Evolutionary conservation across 2,329 filamentous ascomycete species (phyloP), one percentile per base, ranked within the genome.

Genomic region (Xylaria multiplex): DNA sequence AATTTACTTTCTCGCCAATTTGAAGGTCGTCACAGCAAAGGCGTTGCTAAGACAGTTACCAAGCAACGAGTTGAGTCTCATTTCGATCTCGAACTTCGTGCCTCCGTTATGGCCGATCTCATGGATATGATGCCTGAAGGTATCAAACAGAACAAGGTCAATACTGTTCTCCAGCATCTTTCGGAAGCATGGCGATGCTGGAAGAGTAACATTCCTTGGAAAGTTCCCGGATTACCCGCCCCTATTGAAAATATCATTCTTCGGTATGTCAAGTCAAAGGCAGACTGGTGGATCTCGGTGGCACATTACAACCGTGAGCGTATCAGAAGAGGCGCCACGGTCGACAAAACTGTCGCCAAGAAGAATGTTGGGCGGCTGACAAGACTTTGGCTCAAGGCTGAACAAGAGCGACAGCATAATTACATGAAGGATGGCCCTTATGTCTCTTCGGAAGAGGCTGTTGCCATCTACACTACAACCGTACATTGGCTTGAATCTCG

Each of bases 101-200:
- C 96, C 16, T 97, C 96, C 0, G 96, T 99, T 71, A 99, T 99
- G 95, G 93, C 95, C 50, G 96, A 99, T 80, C 84, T 99, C 57
- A 97, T 97, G 92, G 96, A 99, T 76, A 99, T 99, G 96, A 99
- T 99, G 96, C 96, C 96, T 0, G 96, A 99, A 78, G 96, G 96
- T 71, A 98, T 99, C 82, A 97, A 97, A 80, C 96, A 99, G 78
- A 99, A 96, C 83, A 99, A 99, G 82, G 93, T 99, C 79, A 97
- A 99, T 79, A 97, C 94, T 1, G 95, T 99, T 50, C 83, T 99
- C 60, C 96, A 98, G 76, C 96, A 99, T 85, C 82, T 99, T 48
- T 98, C 95, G 0, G 96, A 99, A 82, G 96, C 96, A 14, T 99
- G 96, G 96, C 88, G 96, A 82, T 99, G 96, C 83, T 99, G 96